Base-by-base conservation (phyloP, 768 basidiomycete genomes). In the Xerocomellus dryophilus region DNA sequence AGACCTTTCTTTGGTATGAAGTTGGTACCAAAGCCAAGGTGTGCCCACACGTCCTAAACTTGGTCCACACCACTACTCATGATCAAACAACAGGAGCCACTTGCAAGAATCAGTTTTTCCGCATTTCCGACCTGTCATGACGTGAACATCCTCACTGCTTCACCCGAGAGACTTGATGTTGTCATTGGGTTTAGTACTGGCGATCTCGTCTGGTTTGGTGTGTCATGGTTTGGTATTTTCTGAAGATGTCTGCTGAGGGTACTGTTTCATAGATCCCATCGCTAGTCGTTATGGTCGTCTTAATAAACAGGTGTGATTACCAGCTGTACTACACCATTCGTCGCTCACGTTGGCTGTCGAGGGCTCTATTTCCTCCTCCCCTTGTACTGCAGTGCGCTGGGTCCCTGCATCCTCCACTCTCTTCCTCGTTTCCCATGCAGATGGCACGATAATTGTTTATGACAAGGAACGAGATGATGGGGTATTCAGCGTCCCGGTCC, bases 141-240 rank as follows among this genome's bases (percentile, higher is more conserved):
- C 63, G 84, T 96, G 29, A 96, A 97, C 61, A 69, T 76, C 6
- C 70, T 81, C 2, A 97, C 95, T 2, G 84, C 90, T 7, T 86
- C 84, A 4, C 73, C 86, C 11, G 86, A 93, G 39, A 82, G 84
- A 41, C 72, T 98, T 32, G 95, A 98, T 63, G 77, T 97, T 7
- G 81, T 98, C 54, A 88, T 98, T 62, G 97, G 96, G 6, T 98
- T 97, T 67, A 80, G 77, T 57, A 90, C 94, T 0, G 97, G 97
- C n/a, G 97, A 99, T 73, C 76, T 99, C 35, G 73, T 98, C 45
- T 98, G 97, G 97, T 77, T 98, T 51, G 95, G 95, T 90, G 58
- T 59, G 80, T 64, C n/a, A 14, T 38, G 31, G 17, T 14, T 36
- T 44, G 12, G 23, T 45, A 45, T 68, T 40, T n/a, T 18, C 31